Conservation (phyloP, 2,329 filamentous ascomycete species). For the Ceratocystis destructans region DNA sequence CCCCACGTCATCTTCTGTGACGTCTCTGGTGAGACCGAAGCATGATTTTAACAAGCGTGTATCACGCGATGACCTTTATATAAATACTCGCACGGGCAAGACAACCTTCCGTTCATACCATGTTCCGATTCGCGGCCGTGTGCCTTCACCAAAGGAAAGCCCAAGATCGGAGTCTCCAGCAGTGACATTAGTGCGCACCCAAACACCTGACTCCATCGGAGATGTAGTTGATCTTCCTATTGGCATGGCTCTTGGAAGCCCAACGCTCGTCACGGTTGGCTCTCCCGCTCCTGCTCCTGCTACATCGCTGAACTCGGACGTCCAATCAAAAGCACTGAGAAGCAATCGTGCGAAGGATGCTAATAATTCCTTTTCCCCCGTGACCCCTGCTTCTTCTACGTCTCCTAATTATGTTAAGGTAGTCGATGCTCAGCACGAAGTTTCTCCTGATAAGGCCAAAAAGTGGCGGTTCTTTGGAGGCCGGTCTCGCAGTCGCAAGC, state of each 20-base stretch:
- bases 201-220: slow-evolving; percentile 32
- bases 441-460: slow-evolving; percentile 14
- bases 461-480: slow-evolving; percentile 20
- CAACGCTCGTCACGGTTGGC: slow-evolving; percentile 24
- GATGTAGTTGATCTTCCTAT: slow-evolving; percentile 35
- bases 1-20: slow-evolving; percentile 14
- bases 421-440: slow-evolving; percentile 2
- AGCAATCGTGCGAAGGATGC: background rate
- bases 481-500: slow-evolving; percentile 15
- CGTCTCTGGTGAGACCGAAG: slow-evolving; percentile 13
- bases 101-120: slow-evolving; percentile 30
- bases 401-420: background rate
- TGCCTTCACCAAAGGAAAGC: slow-evolving; percentile 33
- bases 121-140: slow-evolving; percentile 30
- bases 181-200: slow-evolving; percentile 28
- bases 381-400: background rate
- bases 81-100: slow-evolving; percentile 24
- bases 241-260: slow-evolving; percentile 63
- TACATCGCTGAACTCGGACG: background rate
- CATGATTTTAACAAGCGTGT: slow-evolving; percentile 27
- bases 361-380: background rate
- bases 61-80: slow-evolving; percentile 33
- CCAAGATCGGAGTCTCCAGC: slow-evolving; percentile 26
- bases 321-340: background rate
- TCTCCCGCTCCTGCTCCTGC: background rate